Evolutionary conservation across 2,329 filamentous ascomycete species (phyloP), one percentile per base, ranked within the genome.

Genomic region (Anthostomella pinea): DNA sequence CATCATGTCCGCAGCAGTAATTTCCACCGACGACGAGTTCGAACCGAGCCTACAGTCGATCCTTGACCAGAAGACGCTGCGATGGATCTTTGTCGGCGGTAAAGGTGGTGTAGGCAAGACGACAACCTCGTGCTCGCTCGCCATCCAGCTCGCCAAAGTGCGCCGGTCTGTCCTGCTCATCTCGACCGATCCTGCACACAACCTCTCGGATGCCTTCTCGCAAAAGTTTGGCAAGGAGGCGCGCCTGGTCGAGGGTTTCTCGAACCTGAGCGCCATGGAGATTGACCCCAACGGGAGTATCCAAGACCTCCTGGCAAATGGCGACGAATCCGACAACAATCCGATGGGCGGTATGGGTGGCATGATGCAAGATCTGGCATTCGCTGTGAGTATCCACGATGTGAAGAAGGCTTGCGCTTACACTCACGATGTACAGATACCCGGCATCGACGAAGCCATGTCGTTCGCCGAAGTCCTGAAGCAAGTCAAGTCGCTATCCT

Each of bases 141-240:
- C 93, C 48, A 97, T 98, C 62, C 93, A 98, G 69, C 87, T 98
- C 49, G 89, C 93, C 56, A 89, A 85, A 67, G 88, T 89, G 55
- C 88, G 93, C 67, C 91, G 91, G 68, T 95, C 87, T 45, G 93
- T 98, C 44, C 81, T 98, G 40, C 84, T 98, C 63, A 98, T 98
- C 70, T 96, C 90, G 24, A 98, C 93, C 56, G 93, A 98, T 66
- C 93, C 93, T 35, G 93, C 93, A 34, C 93, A 98, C 77, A 98
- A 98, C 69, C 77, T 98, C 47, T 93, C 86, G 53, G 93, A 98
- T 70, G 93, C 93, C 43, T 98, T 98, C 68, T 88, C 87, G 52
- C 91, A 98, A 68, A 98, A 98, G 70, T 98, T 98, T 59, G 93
- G 93, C 72, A 98, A 98, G 74, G 93, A 98, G 67, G 93, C 93